Evolutionary conservation across 2,329 filamentous ascomycete species (phyloP), one percentile per base, ranked within the genome.

Genomic region (Fusarium sp.): DNA sequence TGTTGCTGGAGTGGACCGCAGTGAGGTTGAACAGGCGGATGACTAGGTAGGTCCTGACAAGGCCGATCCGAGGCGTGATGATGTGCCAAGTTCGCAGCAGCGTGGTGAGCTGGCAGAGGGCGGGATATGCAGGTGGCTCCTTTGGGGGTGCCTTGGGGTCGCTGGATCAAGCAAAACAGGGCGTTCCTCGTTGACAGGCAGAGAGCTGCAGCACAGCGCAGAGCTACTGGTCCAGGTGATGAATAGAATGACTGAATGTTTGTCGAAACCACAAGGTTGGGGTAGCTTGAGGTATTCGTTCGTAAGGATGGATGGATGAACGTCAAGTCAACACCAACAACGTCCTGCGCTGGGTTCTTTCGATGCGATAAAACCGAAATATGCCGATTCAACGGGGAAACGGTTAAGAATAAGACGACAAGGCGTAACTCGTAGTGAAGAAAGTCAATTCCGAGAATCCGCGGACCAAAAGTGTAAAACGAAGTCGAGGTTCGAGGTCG

Each of bases 91-190:
- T 75, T 74, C 74, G 75, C 65, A 70, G 66, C 67, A 72, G 71
- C 70, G 70, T 73, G 71, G 67, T 76, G 76, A 77, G 73, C 74
- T 76, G 76, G 76, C 75, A 77, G 74, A 69, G 65, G 65, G 71
- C 71, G 73, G 71, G 62, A 69, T 77, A 78, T 79, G 77, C 77
- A 79, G 65, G 76, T 78, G 72, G 76, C 77, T 78, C 70, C 67
- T 78, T 79, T 77, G 24, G 75, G 77, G 69, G 57, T 66, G 69
- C 57, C 59, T 73, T 57, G 54, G 69, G 69, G 64, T 64, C 71
- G 62, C 62, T 73, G 63, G 70, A 72, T 73, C 71, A 65, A 72
- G 51, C 32, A 70, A 73, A 72, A 65, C 58, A 65, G 55, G 61
- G 57, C 49, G 67, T 67, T 75, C 67, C 60, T 69, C 64, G 56